phyloP scores from a whole-genome alignment of 2,329 filamentous ascomycete genomes.

The Hypoxylon sp. region DNA sequence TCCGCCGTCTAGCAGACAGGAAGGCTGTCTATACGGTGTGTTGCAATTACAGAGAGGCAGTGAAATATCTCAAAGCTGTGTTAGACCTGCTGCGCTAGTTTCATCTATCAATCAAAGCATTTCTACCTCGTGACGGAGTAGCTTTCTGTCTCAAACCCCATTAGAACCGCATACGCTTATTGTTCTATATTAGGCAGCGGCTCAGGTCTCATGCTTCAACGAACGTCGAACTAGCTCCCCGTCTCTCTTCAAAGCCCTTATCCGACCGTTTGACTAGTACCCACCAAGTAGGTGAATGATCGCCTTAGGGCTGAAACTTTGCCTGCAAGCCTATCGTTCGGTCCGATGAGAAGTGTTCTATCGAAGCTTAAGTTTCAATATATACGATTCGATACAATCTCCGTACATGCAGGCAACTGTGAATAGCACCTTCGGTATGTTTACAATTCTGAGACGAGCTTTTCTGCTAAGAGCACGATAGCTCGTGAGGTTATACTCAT shows the following conservation, averaged over 20 bases:
- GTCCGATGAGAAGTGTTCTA: slow-evolving; percentile 27
- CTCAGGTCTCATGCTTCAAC: slow-evolving; percentile 3
- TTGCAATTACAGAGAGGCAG: slow-evolving; percentile 1
- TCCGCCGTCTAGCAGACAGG: slow-evolving; percentile 11
- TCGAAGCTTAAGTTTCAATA: slow-evolving; percentile 36
- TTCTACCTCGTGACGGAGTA: not conserved
- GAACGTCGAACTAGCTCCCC: slow-evolving; percentile 6
- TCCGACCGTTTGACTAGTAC: slow-evolving; percentile 20
- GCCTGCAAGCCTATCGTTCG: slow-evolving; percentile 19
- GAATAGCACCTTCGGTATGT: not conserved
- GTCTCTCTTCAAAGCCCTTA: slow-evolving; percentile 20
- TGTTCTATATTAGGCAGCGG: slow-evolving; percentile 12
- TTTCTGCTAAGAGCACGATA: slow-evolving; percentile 1
- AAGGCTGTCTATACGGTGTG: not conserved
- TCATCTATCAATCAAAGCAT: slow-evolving; percentile 12
- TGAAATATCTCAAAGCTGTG: slow-evolving; percentile 4
- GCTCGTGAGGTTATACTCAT: not conserved
- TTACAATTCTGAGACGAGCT: not conserved
- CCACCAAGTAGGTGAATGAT: slow-evolving; percentile 15
- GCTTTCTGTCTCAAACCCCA: slow-evolving; percentile 28
- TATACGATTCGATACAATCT: slow-evolving; percentile 23
- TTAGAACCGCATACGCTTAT: slow-evolving; percentile 8
- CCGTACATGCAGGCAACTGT: slow-evolving; percentile 2
- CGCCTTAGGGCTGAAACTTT: slow-evolving; percentile 27
- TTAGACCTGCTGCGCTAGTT: slow-evolving; percentile 8